phyloP scores from a whole-genome alignment of 140 eudicot genomes.

The Erigeron philadelphicus region DNA sequence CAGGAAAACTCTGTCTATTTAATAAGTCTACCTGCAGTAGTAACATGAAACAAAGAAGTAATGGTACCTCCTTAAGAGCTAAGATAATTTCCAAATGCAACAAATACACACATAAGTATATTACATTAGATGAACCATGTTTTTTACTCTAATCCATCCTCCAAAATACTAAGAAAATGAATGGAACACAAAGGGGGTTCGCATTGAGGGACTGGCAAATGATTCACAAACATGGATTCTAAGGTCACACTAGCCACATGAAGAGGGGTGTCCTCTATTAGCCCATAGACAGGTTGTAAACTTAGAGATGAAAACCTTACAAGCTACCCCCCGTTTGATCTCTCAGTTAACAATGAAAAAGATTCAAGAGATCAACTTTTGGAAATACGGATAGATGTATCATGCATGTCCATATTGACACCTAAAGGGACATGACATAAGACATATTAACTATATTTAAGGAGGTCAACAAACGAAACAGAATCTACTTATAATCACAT shows the following conservation, averaged over 20 bases:
- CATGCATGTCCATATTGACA: no score
- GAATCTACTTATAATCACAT: constrained; percentile 5
- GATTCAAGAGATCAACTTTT: no score
- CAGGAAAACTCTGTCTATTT: constrained; percentile 90
- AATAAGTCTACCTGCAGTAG: constrained; percentile 79
- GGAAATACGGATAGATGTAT: no score
- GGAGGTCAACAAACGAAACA: no score
- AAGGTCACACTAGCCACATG: no score
- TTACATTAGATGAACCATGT: constrained; percentile 11
- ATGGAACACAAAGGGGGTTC: neutral
- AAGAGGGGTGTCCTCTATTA: no score
- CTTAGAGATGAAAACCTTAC: no score
- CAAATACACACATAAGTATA: neutral
- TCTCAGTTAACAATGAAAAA: no score
- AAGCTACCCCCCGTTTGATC: no score
- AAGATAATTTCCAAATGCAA: neutral
- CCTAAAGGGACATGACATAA: no score
- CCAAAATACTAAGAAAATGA: neutral
- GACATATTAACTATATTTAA: no score
- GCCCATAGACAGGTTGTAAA: no score
- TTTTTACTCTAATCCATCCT: neutral
- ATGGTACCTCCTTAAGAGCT: constrained; percentile 1
- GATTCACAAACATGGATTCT: neutral
- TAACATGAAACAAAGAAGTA: constrained; percentile 12
- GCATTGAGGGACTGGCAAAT: neutral